Evolutionary conservation across 495 filamentous ascomycete genomes (phyloP).

Genomic region (Gamarada debralockiae): DNA sequence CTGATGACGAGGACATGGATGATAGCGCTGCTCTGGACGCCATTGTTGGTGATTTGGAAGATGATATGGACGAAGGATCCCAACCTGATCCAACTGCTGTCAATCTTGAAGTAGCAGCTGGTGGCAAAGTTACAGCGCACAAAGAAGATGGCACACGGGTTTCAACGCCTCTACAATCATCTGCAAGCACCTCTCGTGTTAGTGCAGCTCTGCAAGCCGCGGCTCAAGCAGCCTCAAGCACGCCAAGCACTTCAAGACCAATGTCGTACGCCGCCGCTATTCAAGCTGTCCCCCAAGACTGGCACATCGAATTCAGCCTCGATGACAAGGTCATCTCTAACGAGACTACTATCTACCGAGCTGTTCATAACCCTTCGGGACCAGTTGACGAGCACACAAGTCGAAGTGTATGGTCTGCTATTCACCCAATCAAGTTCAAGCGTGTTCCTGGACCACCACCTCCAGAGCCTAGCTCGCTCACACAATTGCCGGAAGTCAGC

Average conservation of each 20-base stretch:
- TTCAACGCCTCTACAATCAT: slow-evolving; percentile 74
- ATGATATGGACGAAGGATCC: slow-evolving; percentile 74
- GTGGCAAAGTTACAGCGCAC: slow-evolving; percentile 90
- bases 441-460: slow-evolving; percentile 86
- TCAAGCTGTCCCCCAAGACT: slow-evolving; percentile 78
- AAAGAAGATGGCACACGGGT: slow-evolving; percentile 93
- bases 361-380: slow-evolving; percentile 72
- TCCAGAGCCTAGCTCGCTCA: slow-evolving; percentile 66
- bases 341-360: slow-evolving; percentile 95
- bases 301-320: slow-evolving; percentile 96
- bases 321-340: slow-evolving; percentile 78
- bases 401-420: slow-evolving; percentile 81
- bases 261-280: slow-evolving; percentile 83
- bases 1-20: slow-evolving; percentile 69
- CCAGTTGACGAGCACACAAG: slow-evolving; percentile 61
- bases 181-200: slow-evolving; percentile 34
- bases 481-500: slow-evolving; percentile 45
- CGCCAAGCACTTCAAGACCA: slow-evolving; percentile 45
- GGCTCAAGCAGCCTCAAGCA: slow-evolving; percentile 37
- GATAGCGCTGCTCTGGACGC: slow-evolving; percentile 74
- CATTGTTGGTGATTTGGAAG: slow-evolving; percentile 87
- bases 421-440: slow-evolving; percentile 90
- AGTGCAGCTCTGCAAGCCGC: slow-evolving; percentile 28
- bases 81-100: slow-evolving; percentile 80
- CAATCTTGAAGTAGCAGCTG: slow-evolving; percentile 86